A percentile compares a stretch with the other conserved stretches of the same genome.
Evolutionary conservation across 2,329 filamentous ascomycete species (phyloP).

Genomic region (Orbilia blumenaviensis): DNA sequence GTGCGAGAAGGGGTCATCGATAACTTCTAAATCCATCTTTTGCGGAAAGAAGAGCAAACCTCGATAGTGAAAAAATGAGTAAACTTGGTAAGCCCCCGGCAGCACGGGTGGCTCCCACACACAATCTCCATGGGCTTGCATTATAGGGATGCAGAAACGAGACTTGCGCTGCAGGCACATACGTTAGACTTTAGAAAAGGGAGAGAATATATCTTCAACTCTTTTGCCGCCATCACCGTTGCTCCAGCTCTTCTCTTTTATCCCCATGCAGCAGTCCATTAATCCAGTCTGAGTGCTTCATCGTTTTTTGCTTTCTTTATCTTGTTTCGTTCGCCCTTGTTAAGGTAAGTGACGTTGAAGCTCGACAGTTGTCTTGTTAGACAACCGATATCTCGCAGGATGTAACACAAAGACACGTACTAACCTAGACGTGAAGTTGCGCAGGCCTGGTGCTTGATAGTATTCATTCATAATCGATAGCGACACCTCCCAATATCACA

Average conservation of each 20-base stretch:
- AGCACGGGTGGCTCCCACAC: slow-evolving; percentile 38
- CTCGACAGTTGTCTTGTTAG: neutral
- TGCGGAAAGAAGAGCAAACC: slow-evolving; percentile 28
- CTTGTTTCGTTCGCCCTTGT: slow-evolving; percentile 27
- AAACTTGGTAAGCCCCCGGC: slow-evolving; percentile 18
- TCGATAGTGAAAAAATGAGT: slow-evolving; percentile 5
- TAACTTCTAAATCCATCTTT: slow-evolving; percentile 27
- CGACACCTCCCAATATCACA: neutral
- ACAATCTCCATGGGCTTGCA: slow-evolving; percentile 39
- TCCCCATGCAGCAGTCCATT: slow-evolving; percentile 34
- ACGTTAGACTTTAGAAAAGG: slow-evolving; percentile 10
- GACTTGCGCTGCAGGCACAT: slow-evolving; percentile 31
- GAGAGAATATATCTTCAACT: slow-evolving; percentile 48
- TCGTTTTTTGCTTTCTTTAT: slow-evolving; percentile 33
- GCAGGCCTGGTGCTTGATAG: slow-evolving; percentile 38
- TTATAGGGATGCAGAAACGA: slow-evolving; percentile 51
- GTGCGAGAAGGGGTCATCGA: slow-evolving; percentile 17
- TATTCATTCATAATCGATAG: slow-evolving; percentile 36
- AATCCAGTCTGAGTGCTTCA: slow-evolving; percentile 37
- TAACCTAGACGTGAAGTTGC: neutral
- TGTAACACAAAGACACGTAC: slow-evolving; percentile 13
- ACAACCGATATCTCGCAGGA: neutral
- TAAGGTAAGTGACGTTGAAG: slow-evolving; percentile 34
- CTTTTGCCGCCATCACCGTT: slow-evolving; percentile 30
- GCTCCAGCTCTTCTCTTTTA: slow-evolving; percentile 16